phyloP scores from a whole-genome alignment of 2,329 filamentous ascomycete species.

The Furcasterigmium sp. region DNA sequence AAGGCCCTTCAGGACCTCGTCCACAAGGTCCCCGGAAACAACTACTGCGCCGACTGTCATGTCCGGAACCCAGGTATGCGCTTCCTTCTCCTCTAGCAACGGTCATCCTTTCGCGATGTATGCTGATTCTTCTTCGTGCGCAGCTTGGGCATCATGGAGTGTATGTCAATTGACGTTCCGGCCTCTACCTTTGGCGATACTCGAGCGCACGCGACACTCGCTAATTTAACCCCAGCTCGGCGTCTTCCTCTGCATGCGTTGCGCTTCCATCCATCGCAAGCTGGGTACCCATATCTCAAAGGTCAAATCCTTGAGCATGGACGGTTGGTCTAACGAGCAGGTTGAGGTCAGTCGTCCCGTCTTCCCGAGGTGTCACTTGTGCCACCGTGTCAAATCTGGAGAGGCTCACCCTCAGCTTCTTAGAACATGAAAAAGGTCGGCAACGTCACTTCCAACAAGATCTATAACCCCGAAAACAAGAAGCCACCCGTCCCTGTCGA shows the following conservation, averaged over 20 bases:
- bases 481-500: slow-evolving; percentile 84
- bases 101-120: too few species aligned
- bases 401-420: slow-evolving; percentile 1
- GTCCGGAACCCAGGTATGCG: slow-evolving; percentile 79
- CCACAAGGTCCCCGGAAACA: slow-evolving; percentile 78
- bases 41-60: slow-evolving; percentile 88
- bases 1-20: slow-evolving; percentile 85
- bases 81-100: background rate
- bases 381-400: background rate
- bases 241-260: slow-evolving; percentile 96
- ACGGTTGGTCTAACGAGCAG: slow-evolving; percentile 93
- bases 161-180: slow-evolving; percentile 47
- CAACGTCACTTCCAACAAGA: slow-evolving; percentile 79
- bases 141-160: slow-evolving; percentile 96
- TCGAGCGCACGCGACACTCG: slow-evolving; percentile 1
- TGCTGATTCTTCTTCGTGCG: slow-evolving; percentile 19
- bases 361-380: background rate
- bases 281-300: slow-evolving; percentile 97
- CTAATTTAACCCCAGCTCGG: slow-evolving; percentile 59
- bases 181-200: background rate
- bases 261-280: slow-evolving; percentile 91
- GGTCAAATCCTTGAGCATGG: slow-evolving; percentile 98
- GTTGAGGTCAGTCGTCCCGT: slow-evolving; percentile 67
- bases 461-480: slow-evolving; percentile 81
- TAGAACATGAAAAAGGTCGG: slow-evolving; percentile 94